Evolutionary conservation across 805 yeast genomes (phyloP).

Genomic region (Saccharomyces kudriavzevii): DNA sequence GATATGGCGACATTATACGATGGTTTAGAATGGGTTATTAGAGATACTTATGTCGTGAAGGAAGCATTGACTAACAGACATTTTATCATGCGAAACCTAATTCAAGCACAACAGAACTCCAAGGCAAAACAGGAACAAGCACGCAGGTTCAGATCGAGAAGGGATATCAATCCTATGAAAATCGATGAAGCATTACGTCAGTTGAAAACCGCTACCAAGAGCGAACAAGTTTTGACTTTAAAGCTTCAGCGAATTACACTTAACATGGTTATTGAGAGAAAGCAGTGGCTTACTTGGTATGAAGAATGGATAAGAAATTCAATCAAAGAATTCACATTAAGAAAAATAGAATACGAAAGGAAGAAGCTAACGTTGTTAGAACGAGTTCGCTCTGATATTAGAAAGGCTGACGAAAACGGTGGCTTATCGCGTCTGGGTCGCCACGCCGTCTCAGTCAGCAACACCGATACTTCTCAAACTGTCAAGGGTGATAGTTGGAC

Average conservation of each 20-base stretch:
- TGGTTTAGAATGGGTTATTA: slow-evolving; percentile 51
- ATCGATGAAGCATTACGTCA: slow-evolving; percentile 84
- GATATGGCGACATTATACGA: slow-evolving; percentile 74
- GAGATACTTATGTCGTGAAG: slow-evolving; percentile 79
- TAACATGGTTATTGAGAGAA: slow-evolving; percentile 70
- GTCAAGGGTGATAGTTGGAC: slow-evolving; percentile 51
- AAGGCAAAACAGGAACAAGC: slow-evolving; percentile 65
- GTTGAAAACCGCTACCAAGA: slow-evolving; percentile 66
- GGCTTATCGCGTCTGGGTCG: slow-evolving; percentile 75
- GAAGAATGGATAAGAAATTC: slow-evolving; percentile 46
- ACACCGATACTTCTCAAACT: slow-evolving; percentile 35
- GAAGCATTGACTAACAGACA: slow-evolving; percentile 92
- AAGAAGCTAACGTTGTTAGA: slow-evolving; percentile 69
- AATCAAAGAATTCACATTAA: slow-evolving; percentile 53
- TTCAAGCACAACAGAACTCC: slow-evolving; percentile 70
- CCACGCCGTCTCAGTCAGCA: slow-evolving; percentile 26
- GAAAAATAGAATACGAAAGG: slow-evolving; percentile 79
- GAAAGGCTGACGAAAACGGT: slow-evolving; percentile 67
- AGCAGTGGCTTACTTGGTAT: slow-evolving; percentile 43
- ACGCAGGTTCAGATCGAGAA: slow-evolving; percentile 56
- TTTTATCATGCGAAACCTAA: slow-evolving; percentile 79
- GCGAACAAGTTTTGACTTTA: slow-evolving; percentile 66
- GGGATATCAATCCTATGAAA: slow-evolving; percentile 74
- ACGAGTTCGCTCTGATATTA: slow-evolving; percentile 58
- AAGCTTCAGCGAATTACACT: slow-evolving; percentile 78